Conservation (phyloP, 352 stramenopile genomes). For the Plasmopara muralis region DNA sequence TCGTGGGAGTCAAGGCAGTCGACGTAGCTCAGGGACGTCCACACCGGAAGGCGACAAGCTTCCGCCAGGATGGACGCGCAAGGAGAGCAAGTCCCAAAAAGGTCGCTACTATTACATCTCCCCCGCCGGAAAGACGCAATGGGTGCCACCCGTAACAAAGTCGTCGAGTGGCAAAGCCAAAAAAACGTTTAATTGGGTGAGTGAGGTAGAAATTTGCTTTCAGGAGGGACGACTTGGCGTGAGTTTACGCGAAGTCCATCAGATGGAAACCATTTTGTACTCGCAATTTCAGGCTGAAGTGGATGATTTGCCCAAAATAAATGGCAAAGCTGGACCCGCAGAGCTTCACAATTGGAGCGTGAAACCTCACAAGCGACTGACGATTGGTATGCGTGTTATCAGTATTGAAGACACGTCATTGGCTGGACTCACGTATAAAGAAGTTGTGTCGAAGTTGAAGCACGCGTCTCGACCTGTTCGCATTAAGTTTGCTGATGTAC, state of each 20-base stretch:
- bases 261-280: conserved; percentile 74
- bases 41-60: conserved; percentile 31
- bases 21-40: conserved; percentile 21
- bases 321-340: conserved; percentile 71
- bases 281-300: conserved; percentile 85
- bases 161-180: conserved; percentile 21
- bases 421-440: conserved; percentile 73
- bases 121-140: conserved; percentile 75
- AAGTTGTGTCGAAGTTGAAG: conserved; percentile 76
- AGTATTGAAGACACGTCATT: conserved; percentile 65
- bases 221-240: conserved; percentile 73
- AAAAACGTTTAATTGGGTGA: conserved; percentile 72
- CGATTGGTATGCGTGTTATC: conserved; percentile 79
- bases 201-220: conserved; percentile 83
- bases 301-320: conserved; percentile 82
- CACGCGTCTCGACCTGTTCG: conserved; percentile 59
- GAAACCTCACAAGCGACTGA: conserved; percentile 72
- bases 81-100: conserved; percentile 84
- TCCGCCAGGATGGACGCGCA: conserved; percentile 69
- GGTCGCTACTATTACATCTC: conserved; percentile 84
- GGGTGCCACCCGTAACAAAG: conserved; percentile 46
- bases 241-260: conserved; percentile 68
- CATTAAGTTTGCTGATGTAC: conserved; percentile 77
- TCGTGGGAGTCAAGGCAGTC: conserved; percentile 16
- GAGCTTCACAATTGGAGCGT: conserved; percentile 89